Evolutionary conservation across 1,139 yeast species (phyloP).

Genomic region (Pneumocystis murina): DNA sequence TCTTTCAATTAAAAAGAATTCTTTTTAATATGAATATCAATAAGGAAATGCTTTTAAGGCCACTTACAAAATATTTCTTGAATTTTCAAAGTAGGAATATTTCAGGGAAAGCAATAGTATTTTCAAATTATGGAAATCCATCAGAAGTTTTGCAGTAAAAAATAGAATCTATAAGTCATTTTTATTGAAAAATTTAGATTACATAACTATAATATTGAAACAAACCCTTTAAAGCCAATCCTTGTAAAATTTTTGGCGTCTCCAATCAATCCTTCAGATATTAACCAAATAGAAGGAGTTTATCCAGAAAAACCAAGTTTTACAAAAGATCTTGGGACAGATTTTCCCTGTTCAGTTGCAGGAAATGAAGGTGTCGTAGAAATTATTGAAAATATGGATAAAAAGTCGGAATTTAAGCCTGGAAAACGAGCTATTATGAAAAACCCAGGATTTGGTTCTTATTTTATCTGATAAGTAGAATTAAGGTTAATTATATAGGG

Average conservation of each 20-base stretch:
- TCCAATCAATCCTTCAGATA: slow-evolving; percentile 86
- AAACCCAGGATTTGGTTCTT: slow-evolving; percentile 54
- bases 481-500: not conserved
- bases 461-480: not conserved
- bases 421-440: slow-evolving; percentile 94
- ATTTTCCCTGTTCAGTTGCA: slow-evolving; percentile 52
- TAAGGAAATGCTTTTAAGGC: not conserved
- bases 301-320: slow-evolving; percentile 71
- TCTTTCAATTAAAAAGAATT: no score
- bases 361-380: slow-evolving; percentile 94
- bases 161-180: not conserved
- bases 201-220: not conserved
- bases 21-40: not conserved
- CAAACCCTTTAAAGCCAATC: slow-evolving; percentile 34
- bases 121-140: slow-evolving; percentile 11
- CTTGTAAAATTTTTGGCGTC: slow-evolving; percentile 44
- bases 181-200: not conserved
- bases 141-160: slow-evolving; percentile 5
- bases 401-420: slow-evolving; percentile 30
- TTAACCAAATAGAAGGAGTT: slow-evolving; percentile 84
- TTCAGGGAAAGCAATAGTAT: slow-evolving; percentile 4
- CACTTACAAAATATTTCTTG: not conserved
- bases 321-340: slow-evolving; percentile 38
- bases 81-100: not conserved
- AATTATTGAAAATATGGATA: slow-evolving; percentile 53